Base-by-base conservation (phyloP, 2,329 filamentous ascomycete species). In the Cryphonectria nitschkei region DNA sequence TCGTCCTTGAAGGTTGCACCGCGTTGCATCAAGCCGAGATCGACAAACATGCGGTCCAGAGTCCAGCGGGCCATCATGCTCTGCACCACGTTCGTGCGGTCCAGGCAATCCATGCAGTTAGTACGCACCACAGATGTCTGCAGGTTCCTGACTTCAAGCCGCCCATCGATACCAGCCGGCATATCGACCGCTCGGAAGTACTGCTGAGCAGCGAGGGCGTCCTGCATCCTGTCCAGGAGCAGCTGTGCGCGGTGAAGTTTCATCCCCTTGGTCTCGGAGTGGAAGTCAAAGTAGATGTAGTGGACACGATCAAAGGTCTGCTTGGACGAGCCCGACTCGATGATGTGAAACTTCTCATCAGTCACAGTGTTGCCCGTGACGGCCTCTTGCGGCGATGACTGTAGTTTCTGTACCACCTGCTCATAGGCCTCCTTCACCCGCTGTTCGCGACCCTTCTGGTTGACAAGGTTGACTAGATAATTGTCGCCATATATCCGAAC, bases 61-160 rank as follows among this genome's bases (percentile, higher is more conserved):
- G 93, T 93, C 88, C 91, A 95, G 67, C 95, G 92, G 13, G 93
- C 96, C 71, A 99, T 89, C 92, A 98, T 97, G 80, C 94, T 97
- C 82, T 99, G 96, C 3, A 99, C 94, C 8, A 99, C 95, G 77
- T 99, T 99, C 68, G 96, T 99, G 68, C 96, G 92, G 81, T 99
- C 96, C 19, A 99, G 88, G 75, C 97, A 99, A 82, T 99, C 96
- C 96, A 99, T 99, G 83, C 96, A 99, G 81, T 99, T 99, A 54
- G 96, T 98, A 68, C 96, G 91, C 74, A 99, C 95, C 22, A 98
- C 95, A 73, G 93, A 94, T 1, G 90, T 93, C 84, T 99, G 96
- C 74, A 89, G 87, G 73, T 89, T 91, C 74, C 94, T 90, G 46
- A 94, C 89, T 76, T 98, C 95, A 16, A 98, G 86, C 26, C 88